These are phyloP conservation scores for Citrullus mucosospermus DNA, from an alignment of 306 rosid genomes.

Conservation along the genomic window DNA sequence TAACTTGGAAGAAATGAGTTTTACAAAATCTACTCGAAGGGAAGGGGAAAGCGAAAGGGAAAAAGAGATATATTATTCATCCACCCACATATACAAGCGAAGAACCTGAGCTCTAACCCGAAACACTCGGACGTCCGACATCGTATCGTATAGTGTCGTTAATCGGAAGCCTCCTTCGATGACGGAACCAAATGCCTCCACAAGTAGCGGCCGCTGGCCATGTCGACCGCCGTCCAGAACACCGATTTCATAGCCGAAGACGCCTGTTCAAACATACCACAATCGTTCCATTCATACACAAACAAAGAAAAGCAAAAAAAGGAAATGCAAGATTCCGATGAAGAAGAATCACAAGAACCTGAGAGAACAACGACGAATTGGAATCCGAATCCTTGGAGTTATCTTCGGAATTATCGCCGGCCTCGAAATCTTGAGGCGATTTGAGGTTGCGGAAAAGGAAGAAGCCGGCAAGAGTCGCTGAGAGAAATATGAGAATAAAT, in stretches of 20 bases:
- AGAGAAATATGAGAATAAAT: constrained; percentile 67
- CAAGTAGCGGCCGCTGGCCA: constrained; percentile 91
- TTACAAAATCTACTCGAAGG: background rate
- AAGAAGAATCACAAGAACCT: constrained; percentile 13
- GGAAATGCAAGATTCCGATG: constrained; percentile 3
- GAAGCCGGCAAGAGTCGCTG: constrained; percentile 96
- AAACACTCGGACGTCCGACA: too few species aligned
- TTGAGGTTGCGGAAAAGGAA: constrained; percentile 71
- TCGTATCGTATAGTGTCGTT: background rate
- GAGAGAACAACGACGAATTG: constrained; percentile 9
- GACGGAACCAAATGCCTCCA: constrained; percentile 68
- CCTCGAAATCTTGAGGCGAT: constrained; percentile 17
- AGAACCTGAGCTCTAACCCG: background rate
- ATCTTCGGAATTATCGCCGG: background rate
- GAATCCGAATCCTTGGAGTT: background rate
- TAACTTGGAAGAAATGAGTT: background rate
- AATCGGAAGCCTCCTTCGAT: constrained; percentile 35
- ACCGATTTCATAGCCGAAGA: constrained; percentile 19
- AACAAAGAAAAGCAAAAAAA: constrained; percentile 1
- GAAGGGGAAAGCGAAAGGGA: too few species aligned
- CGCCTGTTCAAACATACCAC: constrained; percentile 28
- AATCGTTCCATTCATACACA: background rate
- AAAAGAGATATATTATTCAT: too few species aligned
- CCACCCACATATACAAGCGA: background rate
- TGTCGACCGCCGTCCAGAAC: constrained; percentile 82